Evolutionary conservation across 2,329 filamentous ascomycete species (phyloP), one percentile per base, ranked within the genome.

Genomic region (Bisporella sp.): DNA sequence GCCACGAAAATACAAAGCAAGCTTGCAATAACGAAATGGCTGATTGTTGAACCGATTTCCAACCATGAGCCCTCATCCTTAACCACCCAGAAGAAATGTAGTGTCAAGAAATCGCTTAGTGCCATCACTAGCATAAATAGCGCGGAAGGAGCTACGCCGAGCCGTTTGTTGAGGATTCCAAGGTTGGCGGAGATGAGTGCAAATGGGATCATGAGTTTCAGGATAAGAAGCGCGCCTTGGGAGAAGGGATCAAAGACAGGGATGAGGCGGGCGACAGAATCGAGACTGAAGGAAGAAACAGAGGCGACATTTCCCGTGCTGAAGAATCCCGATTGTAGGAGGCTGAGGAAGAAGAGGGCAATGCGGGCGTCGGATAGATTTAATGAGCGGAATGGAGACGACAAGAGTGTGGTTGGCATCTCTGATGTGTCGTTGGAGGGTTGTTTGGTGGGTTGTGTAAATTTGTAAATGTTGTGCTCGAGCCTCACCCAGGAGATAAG

Each of bases 61-160:
- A 99, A 71, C 93, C 93, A 99, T 28, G 87, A 93, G 0, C 93
- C 93, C 66, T 99, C 93, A 60, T 99, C 93, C 62, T 87, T 87
- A 43, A 99, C 93, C 61, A 96, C 89, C 82, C 89, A 99, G 71
- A 99, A 99, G 73, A 99, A 99, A 62, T 93, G 89, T 47, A 99
- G 75, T 4, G 93, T 97, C 66, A 97, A 76, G 46, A 96, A 81
- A 65, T 99, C 93, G 54, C 87, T 91, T 47, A 95, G 81, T 1
- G 87, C 87, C 81, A 96, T 95, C 46, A 95, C 90, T 2, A 92
- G 73, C 85, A 96, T 96, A 71, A 97, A 96, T 4, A 99, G 73
- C 5, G 90, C 89, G 39, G 87, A 90, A 0, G 90, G 91, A 6
- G 90, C 86, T 0, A 99, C 85, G 12, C 87, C 85, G 0, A 99